Evolutionary conservation across 768 basidiomycete genomes (phyloP), one percentile per base, ranked within the genome.

Genomic region (Pleurotus cornucopiae): DNA sequence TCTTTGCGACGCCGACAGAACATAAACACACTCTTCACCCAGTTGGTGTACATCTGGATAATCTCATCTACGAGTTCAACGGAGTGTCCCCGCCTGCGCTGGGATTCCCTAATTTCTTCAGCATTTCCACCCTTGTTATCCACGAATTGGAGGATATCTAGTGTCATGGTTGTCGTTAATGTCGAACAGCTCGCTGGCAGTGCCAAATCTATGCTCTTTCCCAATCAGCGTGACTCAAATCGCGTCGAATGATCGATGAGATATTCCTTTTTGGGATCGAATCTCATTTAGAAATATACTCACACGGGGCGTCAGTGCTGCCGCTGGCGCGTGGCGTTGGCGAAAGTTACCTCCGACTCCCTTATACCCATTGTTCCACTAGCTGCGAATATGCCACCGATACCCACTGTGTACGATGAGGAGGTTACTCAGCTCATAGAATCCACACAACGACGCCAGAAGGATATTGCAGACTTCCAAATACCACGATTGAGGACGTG

Each of bases 51-150:
- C 85, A 95, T 86, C 65, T 84, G 83, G 57, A 98, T 86, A 57
- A 98, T 83, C 69, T 98, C 93, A 71, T 98, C 94, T 13, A 98
- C 95, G 62, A 97, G 69, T 69, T 94, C 95, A 51, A 91, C 91
- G 16, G 89, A 81, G 55, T 93, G 86, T 7, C 90, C 91, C 47
- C 97, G 84, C 72, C 92, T 94, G 64, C 85, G 78, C 75, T 99
- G 96, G 3, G 95, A 98, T 64, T 93, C 93, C 56, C 88, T 77
- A 59, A 98, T 94, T 66, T 86, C 82, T 61, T 89, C 86, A 13
- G 95, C 85, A 74, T 97, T 91, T 37, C 97, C 97, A 21, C 95
- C 97, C 68, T 93, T 94, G 73, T 73, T 82, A 66, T 91, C 86
- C 62, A 94, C 90, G 62, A 94, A 94, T 55, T 76, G 80, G 9